Evolutionary conservation across 768 basidiomycete species (phyloP), one percentile per base, ranked within the genome.

Genomic region (Lanmaoa rubissima): DNA sequence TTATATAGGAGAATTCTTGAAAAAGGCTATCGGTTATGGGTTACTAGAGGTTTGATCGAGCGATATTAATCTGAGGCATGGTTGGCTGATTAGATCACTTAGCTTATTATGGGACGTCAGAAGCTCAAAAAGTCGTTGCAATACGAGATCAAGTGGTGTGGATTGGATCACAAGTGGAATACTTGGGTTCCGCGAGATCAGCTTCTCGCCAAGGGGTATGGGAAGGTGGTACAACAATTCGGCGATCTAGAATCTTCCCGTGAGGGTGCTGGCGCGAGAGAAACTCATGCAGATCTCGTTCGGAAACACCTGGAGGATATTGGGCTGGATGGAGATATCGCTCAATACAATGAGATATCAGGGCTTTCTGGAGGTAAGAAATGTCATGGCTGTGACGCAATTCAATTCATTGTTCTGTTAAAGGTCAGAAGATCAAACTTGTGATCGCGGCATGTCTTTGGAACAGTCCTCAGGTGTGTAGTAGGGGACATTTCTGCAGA

Each of bases 321-420:
- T 62, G 96, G 95, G 36, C 80, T 98, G 39, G 93, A 98, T 75
- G 95, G 95, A 42, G 93, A 98, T 76, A 98, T 98, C 58, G 95
- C 95, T 12, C 93, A 97, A 74, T 98, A 98, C 75, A 96, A 97
- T 68, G 95, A 98, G 75, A 94, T 98, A 68, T 83, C 85, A 36
- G 95, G 96, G 40, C 77, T 98, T 44, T 95, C 92, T 17, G 96
- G 96, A 73, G 95, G 94, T 86, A 69, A 62, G 77, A 60, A 17
- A 40, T 55, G 48, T 13, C 58, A 21, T 51, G 44, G 40, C 43
- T 48, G 54, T 63, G 64, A 51, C 54, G 36, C 42, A 38, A 55
- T 26, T 55, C 44, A 43, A 51, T 32, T 64, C 53, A 60, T 58
- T 52, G 51, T 48, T 59, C 31, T 56, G 53, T n/a, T 50, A 54